Percentiles rank a stretch among this genome's conserved stretches.
Evolutionary conservation across 352 stramenopile species (phyloP).

Genomic region (Phytophthora sojae): DNA sequence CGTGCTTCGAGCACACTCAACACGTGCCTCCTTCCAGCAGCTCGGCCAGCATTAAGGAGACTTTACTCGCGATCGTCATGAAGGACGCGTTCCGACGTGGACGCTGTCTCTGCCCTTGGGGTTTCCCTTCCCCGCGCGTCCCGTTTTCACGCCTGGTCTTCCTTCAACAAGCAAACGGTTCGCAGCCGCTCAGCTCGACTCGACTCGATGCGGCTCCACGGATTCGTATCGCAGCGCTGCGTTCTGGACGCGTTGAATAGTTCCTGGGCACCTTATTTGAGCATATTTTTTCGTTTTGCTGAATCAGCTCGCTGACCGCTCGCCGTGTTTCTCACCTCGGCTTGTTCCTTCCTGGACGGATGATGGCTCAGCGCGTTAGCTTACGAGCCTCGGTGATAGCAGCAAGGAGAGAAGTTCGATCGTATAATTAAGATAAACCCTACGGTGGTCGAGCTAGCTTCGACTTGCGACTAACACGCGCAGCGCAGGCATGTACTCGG

Average conservation of each 20-base stretch:
- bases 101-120: conserved; percentile 3
- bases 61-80: not conserved
- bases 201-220: not conserved
- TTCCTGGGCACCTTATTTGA: not conserved
- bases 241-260: not conserved
- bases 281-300: not conserved
- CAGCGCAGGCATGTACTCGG: conserved; percentile 78
- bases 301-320: not conserved
- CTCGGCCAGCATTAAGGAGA: no score
- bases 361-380: not conserved
- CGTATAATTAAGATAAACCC: not conserved
- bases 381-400: no score
- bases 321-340: not conserved
- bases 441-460: conserved; percentile 1
- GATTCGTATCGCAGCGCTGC: not conserved
- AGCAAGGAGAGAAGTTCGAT: not conserved
- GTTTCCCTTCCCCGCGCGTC: conserved; percentile 6
- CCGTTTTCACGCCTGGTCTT: conserved; percentile 14
- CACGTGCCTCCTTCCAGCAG: not conserved
- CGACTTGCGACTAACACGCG: conserved; percentile 48
- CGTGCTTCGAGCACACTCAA: not conserved
- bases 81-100: no score
- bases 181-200: not conserved
- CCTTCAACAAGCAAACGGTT: conserved; percentile 6
- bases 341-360: not conserved